Base-by-base conservation (phyloP, 1,139 yeast species). In the Diutina mesorugosa region DNA sequence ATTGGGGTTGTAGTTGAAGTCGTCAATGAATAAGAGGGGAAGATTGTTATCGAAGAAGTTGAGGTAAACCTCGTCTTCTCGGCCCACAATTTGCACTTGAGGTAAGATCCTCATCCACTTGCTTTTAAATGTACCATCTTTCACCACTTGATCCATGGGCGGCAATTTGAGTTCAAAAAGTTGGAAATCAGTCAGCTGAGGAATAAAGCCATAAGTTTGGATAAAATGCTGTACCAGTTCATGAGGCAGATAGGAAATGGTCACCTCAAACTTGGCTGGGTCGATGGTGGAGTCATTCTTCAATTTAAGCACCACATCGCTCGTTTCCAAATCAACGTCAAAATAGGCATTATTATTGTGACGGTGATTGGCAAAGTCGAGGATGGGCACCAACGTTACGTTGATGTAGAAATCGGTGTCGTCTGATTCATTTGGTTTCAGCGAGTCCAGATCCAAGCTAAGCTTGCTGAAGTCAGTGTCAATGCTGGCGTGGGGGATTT, bases 301-400 rank as follows among this genome's bases (percentile, higher is more conserved):
- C 10, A 57, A 18, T 29, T 71, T 71, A 14, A 81, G 66, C 0
- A 85, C 51, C 2, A 84, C 70, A 57, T 81, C 87, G 2, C 71
- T 67, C 3, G 70, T 74, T 0, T 57, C 51, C 28, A 74, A 69
- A 64, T 84, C 90, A 14, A 84, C 74, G 65, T 85, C 93, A 67
- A 84, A 85, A 61, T 72, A 76, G 0, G 87, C 79, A 65, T 83
- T 84, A 55, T 71, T 68, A 6, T 59, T 47, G 50, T 67, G 69
- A 52, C 68, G 70, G 64, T 85, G 93, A 64, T 85, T 85, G 5
- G 79, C 87, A 72, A 80, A 85, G 65, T 85, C 93, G 45, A 85
- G 64, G 0, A 83, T 61, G 0, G 93, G 90, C 0, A 85, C 88
- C 57, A 85, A 66, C 0, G 88, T 77, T 0, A 83, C 74, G 56